Percentiles rank a stretch among this genome's conserved stretches.
These are phyloP conservation scores for Backusella australiensis DNA, from an alignment of 192 early-diverging fungal species.

Conservation along the genomic window DNA sequence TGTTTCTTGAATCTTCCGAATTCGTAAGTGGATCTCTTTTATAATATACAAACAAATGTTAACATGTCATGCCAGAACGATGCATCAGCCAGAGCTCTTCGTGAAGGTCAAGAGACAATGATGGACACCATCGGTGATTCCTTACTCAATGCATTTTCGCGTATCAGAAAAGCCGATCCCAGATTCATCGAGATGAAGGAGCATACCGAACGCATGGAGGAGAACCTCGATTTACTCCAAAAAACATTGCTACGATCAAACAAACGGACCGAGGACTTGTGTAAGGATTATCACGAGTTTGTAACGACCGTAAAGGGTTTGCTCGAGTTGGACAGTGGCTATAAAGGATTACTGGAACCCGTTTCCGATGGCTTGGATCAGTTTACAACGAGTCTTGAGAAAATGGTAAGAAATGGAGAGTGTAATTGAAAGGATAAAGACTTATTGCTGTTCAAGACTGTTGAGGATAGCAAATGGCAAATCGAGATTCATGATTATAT, in stretches of 20 bases:
- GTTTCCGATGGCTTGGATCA: slow-evolving; percentile 71
- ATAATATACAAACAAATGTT: background rate
- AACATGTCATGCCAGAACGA: slow-evolving; percentile 20
- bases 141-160: slow-evolving; percentile 89
- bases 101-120: slow-evolving; percentile 49
- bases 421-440: background rate
- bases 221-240: slow-evolving; percentile 81
- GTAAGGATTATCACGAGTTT: slow-evolving; percentile 78
- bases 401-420: slow-evolving; percentile 47
- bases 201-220: slow-evolving; percentile 77
- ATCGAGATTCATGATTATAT: slow-evolving; percentile 85
- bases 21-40: slow-evolving; percentile 43
- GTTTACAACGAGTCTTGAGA: slow-evolving; percentile 60
- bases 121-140: slow-evolving; percentile 87
- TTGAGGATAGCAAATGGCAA: slow-evolving; percentile 65
- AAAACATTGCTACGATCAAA: slow-evolving; percentile 70
- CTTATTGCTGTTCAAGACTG: slow-evolving; percentile 26
- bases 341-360: slow-evolving; percentile 67
- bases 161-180: slow-evolving; percentile 86
- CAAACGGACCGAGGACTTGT: slow-evolving; percentile 74
- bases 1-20: slow-evolving; percentile 85
- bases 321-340: slow-evolving; percentile 82
- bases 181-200: slow-evolving; percentile 83
- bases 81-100: slow-evolving; percentile 29
- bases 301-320: slow-evolving; percentile 70